A percentile compares a stretch with the other conserved stretches of the same genome.
Conservation (phyloP, 1,284 basidiomycete genomes). For the Pseudozyma flocculosa region DNA sequence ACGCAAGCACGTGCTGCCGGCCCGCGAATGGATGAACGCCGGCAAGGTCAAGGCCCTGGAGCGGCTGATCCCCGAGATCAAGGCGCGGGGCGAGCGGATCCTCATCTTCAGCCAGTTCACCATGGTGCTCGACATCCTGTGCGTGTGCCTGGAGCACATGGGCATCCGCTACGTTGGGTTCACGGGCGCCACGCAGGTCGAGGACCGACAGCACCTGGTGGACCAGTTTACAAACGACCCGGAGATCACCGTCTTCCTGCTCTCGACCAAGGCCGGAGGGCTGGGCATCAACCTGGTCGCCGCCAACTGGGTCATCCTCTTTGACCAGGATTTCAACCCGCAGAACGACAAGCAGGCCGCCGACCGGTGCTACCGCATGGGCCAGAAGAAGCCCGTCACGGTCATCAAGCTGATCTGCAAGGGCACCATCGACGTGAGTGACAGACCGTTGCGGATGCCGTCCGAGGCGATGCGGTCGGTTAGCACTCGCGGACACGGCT, state of each 20-base stretch:
- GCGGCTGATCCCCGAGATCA: slow-evolving; percentile 71
- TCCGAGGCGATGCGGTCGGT: too few species aligned
- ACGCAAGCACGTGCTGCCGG: slow-evolving; percentile 72
- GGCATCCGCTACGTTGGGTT: slow-evolving; percentile 81
- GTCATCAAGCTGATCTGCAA: slow-evolving; percentile 91
- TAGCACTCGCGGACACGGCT: too few species aligned
- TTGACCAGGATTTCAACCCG: slow-evolving; percentile 78
- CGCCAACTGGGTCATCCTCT: slow-evolving; percentile 70
- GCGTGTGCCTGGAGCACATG: slow-evolving; percentile 76
- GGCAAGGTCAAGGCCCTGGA: slow-evolving; percentile 83
- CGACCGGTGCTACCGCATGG: slow-evolving; percentile 97
- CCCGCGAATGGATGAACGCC: slow-evolving; percentile 78
- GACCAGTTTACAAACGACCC: slow-evolving; percentile 95
- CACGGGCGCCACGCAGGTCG: slow-evolving; percentile 91
- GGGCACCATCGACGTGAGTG: slow-evolving; percentile 78
- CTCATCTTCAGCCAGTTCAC: slow-evolving; percentile 82
- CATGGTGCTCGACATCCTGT: slow-evolving; percentile 67
- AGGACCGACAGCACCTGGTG: slow-evolving; percentile 86
- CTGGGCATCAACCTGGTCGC: slow-evolving; percentile 63
- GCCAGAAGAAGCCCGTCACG: slow-evolving; percentile 81
- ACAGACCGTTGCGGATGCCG: too few species aligned
- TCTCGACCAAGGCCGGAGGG: slow-evolving; percentile 88
- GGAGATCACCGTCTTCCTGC: slow-evolving; percentile 84
- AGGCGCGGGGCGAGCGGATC: slow-evolving; percentile 73
- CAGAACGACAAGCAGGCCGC: slow-evolving; percentile 88